A percentile compares a stretch with the other conserved stretches of the same genome.
These are phyloP conservation scores for Lecanicillium sp. DNA, from an alignment of 2,329 filamentous ascomycete species.

Conservation along the genomic window DNA sequence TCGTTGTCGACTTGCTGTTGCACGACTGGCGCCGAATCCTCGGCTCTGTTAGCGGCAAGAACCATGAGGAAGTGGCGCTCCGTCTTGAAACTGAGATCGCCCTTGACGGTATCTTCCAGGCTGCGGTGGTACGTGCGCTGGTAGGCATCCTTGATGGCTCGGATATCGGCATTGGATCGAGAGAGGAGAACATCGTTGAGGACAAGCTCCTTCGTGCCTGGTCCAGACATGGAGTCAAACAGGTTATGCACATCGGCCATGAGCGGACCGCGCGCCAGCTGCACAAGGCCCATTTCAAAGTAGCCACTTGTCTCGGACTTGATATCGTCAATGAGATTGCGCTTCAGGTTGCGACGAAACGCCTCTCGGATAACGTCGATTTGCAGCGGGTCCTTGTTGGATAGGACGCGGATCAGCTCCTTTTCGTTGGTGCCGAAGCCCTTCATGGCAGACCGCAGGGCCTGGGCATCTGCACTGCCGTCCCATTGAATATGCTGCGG, in stretches of 20 bases:
- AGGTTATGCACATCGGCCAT: conserved; percentile 66
- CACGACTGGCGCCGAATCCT: conserved; percentile 69
- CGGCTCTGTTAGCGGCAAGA: conserved; percentile 62
- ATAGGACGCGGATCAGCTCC: conserved; percentile 60
- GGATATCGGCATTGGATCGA: conserved; percentile 79
- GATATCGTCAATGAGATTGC: conserved; percentile 68
- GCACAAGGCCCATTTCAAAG: conserved; percentile 67
- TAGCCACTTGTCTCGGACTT: conserved; percentile 69
- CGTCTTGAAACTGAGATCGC: conserved; percentile 80
- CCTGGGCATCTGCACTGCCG: conserved; percentile 59
- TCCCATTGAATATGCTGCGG: conserved; percentile 64
- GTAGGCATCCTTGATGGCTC: conserved; percentile 78
- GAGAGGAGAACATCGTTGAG: conserved; percentile 81
- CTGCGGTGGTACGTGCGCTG: conserved; percentile 55
- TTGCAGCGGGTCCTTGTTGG: conserved; percentile 70
- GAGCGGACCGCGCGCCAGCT: conserved; percentile 72
- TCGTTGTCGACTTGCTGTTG: conserved; percentile 69
- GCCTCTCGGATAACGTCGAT: conserved; percentile 59
- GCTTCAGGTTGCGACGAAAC: conserved; percentile 57
- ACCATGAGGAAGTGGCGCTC: conserved; percentile 80
- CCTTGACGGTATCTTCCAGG: conserved; percentile 65
- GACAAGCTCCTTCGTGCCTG: conserved; percentile 78
- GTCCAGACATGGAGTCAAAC: conserved; percentile 64
- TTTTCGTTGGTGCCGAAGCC: conserved; percentile 87
- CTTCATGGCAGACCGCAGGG: conserved; percentile 78